phyloP scores from a whole-genome alignment of 208 protist genomes.

The Angomonas desouzai region DNA sequence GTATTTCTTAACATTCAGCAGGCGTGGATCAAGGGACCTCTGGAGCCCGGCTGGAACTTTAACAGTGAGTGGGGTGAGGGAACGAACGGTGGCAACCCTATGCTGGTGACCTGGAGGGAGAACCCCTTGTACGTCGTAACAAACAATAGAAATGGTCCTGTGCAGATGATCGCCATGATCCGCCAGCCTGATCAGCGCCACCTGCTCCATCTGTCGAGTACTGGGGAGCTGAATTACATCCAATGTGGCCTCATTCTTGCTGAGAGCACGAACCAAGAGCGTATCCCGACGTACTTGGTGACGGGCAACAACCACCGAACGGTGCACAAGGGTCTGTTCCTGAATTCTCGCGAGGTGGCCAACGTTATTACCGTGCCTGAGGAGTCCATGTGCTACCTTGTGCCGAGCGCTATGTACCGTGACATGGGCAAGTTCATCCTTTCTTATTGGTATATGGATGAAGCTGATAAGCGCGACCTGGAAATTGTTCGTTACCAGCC shows the following conservation, averaged over 20 bases:
- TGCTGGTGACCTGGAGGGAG: slow-evolving; percentile 51
- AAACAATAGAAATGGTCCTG: slow-evolving; percentile 37
- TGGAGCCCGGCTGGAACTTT: slow-evolving; percentile 36
- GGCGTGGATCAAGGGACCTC: slow-evolving; percentile 25
- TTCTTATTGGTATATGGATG: slow-evolving; percentile 62
- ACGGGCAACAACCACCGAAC: slow-evolving; percentile 79
- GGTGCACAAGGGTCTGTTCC: slow-evolving; percentile 55
- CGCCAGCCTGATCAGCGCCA: slow-evolving; percentile 77
- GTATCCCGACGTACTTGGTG: slow-evolving; percentile 68
- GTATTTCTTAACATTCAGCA: slow-evolving; percentile 50
- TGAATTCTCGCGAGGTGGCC: slow-evolving; percentile 60
- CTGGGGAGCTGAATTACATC: slow-evolving; percentile 70
- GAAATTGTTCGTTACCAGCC: slow-evolving; percentile 38
- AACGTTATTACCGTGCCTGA: slow-evolving; percentile 63
- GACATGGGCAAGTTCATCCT: slow-evolving; percentile 82
- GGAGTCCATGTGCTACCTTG: slow-evolving; percentile 71
- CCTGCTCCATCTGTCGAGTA: slow-evolving; percentile 52
- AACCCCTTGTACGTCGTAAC: slow-evolving; percentile 51
- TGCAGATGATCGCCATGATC: slow-evolving; percentile 69
- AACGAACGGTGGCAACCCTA: slow-evolving; percentile 46
- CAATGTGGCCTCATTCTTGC: slow-evolving; percentile 57
- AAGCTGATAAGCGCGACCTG: slow-evolving; percentile 32
- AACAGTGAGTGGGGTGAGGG: slow-evolving; percentile 50
- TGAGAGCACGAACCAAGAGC: slow-evolving; percentile 29
- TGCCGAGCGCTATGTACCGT: slow-evolving; percentile 59